Base-by-base conservation (phyloP, 805 yeast species). In the Lipomyces yamadae region DNA sequence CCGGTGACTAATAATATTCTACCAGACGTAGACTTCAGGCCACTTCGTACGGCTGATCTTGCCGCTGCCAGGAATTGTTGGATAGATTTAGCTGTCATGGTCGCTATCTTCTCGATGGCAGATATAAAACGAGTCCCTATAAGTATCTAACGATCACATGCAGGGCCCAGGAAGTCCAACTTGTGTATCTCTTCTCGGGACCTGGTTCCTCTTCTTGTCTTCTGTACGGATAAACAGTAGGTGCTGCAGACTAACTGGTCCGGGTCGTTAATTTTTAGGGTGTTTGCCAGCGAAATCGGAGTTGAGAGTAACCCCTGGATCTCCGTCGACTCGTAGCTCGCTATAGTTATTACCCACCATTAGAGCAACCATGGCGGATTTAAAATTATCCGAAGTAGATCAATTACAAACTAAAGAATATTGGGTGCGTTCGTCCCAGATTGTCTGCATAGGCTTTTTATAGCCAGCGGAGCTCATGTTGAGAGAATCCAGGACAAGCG, bases 1-100 rank as follows among this genome's bases (percentile, higher is more conserved):
- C 98, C 98, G 0, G 89, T 80, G 0, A 88, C 93, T 30, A 88
- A 64, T 6, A 67, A 32, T 3, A 58, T 58, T 29, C 52, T 50
- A 5, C 45, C 54, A 15, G 50, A 56, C 4, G 62, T 34, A 11
- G 56, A 30, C n/a, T n/a, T 30, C 24, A 67, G 48, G 15, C 66
- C 66, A 11, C 57, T 37, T 24, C 62, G 60, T 34, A 68, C 71
- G 7, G 62, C 37, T 58, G 60, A 54, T 15, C 58, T 58, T 7
- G 71, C 69, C 34, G 37, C 18, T 6, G 65, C 33, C 32, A 68
- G 56, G 42, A 68, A 68, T 53, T 62, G 61, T 42, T 68, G 69
- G 18, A 68, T 60, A 4, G 69, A 24, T 30, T 58, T 58, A 15
- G 56, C 34, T 37, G 57, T 56, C 53, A 33, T 54, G 39, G 55